Base-by-base conservation (phyloP, 805 yeast species). In the Metschnikowia lachancei region DNA sequence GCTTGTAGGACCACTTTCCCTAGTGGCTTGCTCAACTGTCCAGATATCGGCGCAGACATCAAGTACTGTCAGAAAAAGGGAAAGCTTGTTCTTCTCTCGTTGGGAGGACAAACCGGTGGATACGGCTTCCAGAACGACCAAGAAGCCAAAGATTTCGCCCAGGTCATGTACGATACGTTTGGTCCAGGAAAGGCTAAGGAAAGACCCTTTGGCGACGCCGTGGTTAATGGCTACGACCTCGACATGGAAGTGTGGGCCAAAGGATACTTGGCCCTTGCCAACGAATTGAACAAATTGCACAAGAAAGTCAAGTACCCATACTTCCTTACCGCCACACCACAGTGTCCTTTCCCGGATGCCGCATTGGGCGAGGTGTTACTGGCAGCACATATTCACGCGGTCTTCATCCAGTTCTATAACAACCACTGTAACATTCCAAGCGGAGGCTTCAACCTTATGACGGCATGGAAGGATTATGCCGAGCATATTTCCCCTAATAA, bases 401-500 rank as follows among this genome's bases (percentile, higher is more conserved):
- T 88, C 4, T 88, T 87, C 61, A 76, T 91, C 54, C 96, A 89
- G 69, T 90, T 90, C 69, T 90, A 89, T 76, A 90, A 90, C 78
- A 90, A 90, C 69, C 75, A 83, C 66, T 49, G 53, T 67, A 77
- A 39, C 70, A 82, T 46, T 74, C 72, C 33, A 53, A 8, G 46
- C 13, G 42, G 53, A 26, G 38, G 49, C 36, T 90, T 88, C 75
- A 76, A 76, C 65, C 76, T 74, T 71, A 85, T 82, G 51, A 77
- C 86, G 12, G 37, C 32, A 24, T 89, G 96, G 96, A 71, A 74
- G 28, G 63, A 74, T 29, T 87, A 63, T 61, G 94, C 92, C 20
- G 51, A 68, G 16, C 67, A 64, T 41, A 57, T 73, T 22, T 75
- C 91, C 30, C 85, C 85, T 53, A 90, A 90, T 70, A 68, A 71